Evolutionary conservation across 164 flowering plant species (phyloP).

Genomic region (Paratinospora sagittata): DNA sequence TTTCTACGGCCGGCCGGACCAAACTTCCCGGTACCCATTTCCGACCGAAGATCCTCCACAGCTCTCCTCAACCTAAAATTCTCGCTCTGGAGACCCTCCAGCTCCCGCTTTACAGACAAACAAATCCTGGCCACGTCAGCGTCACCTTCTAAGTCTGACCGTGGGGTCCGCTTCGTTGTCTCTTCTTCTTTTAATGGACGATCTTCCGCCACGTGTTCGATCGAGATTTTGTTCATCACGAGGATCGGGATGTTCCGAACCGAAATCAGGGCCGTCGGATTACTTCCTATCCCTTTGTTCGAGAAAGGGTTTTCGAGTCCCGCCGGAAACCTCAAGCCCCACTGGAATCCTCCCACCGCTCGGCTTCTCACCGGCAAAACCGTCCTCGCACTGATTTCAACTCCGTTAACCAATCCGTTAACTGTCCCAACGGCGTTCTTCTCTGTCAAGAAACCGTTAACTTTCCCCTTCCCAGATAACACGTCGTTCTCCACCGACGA

Average conservation of each 20-base stretch:
- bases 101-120: constrained; percentile 34
- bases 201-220: constrained; percentile 48
- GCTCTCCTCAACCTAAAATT: constrained; percentile 44
- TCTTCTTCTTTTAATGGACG: constrained; percentile 1
- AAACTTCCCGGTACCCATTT: constrained; percentile 15
- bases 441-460: constrained; percentile 5
- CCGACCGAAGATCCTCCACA: constrained; percentile 44
- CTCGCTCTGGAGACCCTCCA: constrained; percentile 45
- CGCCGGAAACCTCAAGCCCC: constrained; percentile 57
- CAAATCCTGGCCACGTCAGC: constrained; percentile 35
- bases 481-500: constrained; percentile 12
- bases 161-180: neutral
- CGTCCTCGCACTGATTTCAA: constrained; percentile 52
- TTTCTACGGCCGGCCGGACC: neutral
- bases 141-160: neutral
- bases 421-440: neutral
- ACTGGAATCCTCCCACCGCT: constrained; percentile 44
- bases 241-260: constrained; percentile 42
- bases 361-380: constrained; percentile 37
- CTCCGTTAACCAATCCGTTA: constrained; percentile 29
- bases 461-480: neutral
- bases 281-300: constrained; percentile 7
- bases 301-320: constrained; percentile 17
- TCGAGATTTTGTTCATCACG: constrained; percentile 57
- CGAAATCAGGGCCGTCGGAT: constrained; percentile 26